Base-by-base conservation (phyloP, 2,329 filamentous ascomycete genomes). In the Penicillium sp. region DNA sequence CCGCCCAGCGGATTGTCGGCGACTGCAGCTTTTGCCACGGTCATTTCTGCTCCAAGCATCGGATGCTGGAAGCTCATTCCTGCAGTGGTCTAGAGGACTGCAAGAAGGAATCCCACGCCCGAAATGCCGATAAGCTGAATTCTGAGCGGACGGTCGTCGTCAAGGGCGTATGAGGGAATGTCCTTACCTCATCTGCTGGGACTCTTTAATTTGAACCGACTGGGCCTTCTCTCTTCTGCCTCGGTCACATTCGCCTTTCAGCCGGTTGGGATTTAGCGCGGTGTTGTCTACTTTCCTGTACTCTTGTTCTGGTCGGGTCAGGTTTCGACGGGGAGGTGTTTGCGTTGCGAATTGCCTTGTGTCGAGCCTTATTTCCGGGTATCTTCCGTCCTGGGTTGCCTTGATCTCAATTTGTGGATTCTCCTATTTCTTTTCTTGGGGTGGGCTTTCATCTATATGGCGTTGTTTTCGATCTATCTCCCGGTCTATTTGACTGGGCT, bases 21-120 rank as follows among this genome's bases (percentile, higher is more conserved):
- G 90, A 96, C 71, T 98, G 92, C 69, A 83, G 81, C 45, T 96
- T 96, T 74, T 98, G 92, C 72, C 75, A 83, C 39, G 88, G 89
- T 30, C 85, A 93, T 64, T 96, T 86, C 73, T 98, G 92, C 69
- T 86, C 86, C 55, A 94, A 88, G 72, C 92, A 98, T 69, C 78
- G 92, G 39, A 77, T 96, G 69, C 69, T 96, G 48, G 92, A 98
- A 68, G 85, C 90, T 55, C 92, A 98, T 71, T 86, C 86, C 70
- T 98, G 92, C 71, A 80, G 78, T 48, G 88, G 88, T 27, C 73
- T 98, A 40, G 92, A 96, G 73, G 85, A 95, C 69, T 95, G 90
- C 76, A 95, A 95, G 76, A 92, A 94, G 73, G 88, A 95, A 66
- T 90, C 86, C 32, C 87, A 95, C 68, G 87, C 93, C 65, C 81